Base-by-base conservation (phyloP, 1,284 basidiomycete genomes). In the Ustilago tritici region DNA sequence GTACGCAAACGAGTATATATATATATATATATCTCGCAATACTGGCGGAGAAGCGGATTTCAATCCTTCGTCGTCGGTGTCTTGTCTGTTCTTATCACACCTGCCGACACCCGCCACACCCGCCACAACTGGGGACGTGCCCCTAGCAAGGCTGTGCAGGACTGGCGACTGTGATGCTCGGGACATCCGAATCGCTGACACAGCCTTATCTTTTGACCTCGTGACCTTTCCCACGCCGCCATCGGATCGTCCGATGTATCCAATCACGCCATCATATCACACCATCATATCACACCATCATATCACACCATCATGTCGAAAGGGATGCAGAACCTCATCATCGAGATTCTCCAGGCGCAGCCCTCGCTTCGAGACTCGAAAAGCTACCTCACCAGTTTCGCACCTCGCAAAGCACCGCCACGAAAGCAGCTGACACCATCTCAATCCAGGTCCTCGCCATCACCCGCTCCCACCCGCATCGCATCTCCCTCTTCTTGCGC, bases 321-420 rank as follows among this genome's bases (percentile, higher is more conserved):
- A 67, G 78, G 71, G 41, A 76, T 83, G 70, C 86, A 99, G 95
- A 95, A 98, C 84, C 95, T 99, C 84, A 96, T 99, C 85, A 88
- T 99, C 61, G 96, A 95, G 56, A 93, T 99, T 81, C 89, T 99
- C 61, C 92, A 93, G 76, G 93, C 97, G 41, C 95, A 94, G 71
- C 95, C 97, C 10, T 98, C 96, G 2, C 87, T 92, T 64, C 90
- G 97, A 79, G 97, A 99, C 87, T 93, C 94, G 46, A 92, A 92
- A 68, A 91, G 92, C 0, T 99, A 98, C 87, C 90, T 98, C 15
- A 92, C 92, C 49, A 93, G 92, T 36, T 98, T 99, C 76, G 88
- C 88, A 12, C 87, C 87, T 54, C 71, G 76, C 32, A 68, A 75
- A 32, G 62, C 63, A 49, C 61, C 61, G 8, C 58, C 56, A 36